These are phyloP conservation scores for Xylariaceae sp. DNA, from an alignment of 2,329 filamentous ascomycete genomes.

Conservation along the genomic window DNA sequence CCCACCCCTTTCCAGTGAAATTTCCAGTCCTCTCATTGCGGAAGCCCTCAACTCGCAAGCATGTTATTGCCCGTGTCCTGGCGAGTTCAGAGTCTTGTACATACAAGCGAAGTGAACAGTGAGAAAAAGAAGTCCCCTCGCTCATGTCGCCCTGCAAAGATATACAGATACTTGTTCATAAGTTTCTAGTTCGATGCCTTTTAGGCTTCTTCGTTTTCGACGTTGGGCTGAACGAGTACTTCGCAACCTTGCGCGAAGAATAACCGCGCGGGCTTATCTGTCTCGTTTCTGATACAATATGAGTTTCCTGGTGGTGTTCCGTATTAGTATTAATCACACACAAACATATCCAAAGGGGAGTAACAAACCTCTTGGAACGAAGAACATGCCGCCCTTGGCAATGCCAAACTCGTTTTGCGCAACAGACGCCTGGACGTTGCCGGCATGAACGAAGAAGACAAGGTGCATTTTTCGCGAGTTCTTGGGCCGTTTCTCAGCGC, in stretches of 20 bases:
- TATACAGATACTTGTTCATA: too few species aligned
- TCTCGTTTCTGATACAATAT: slow-evolving; percentile 84
- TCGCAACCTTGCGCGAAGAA: slow-evolving; percentile 92
- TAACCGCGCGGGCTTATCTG: slow-evolving; percentile 64
- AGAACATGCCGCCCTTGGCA: slow-evolving; percentile 82
- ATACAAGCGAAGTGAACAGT: too few species aligned
- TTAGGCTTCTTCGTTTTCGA: slow-evolving; percentile 11
- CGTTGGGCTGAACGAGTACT: slow-evolving; percentile 24
- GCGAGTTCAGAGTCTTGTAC: too few species aligned
- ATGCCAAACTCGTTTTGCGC: slow-evolving; percentile 74
- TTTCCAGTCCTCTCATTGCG: too few species aligned
- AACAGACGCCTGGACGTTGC: slow-evolving; percentile 74
- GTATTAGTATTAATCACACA: background rate
- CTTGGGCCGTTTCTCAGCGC: slow-evolving; percentile 80
- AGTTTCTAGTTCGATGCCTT: too few species aligned
- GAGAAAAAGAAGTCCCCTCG: too few species aligned
- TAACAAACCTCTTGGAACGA: slow-evolving; percentile 83
- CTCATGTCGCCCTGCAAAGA: too few species aligned
- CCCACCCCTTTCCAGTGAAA: too few species aligned
- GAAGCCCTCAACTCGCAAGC: too few species aligned
- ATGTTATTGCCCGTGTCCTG: too few species aligned
- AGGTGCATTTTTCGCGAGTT: slow-evolving; percentile 96
- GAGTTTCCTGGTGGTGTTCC: slow-evolving; percentile 64
- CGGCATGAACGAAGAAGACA: slow-evolving; percentile 85
- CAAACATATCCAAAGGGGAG: slow-evolving; percentile 10